Conservation (phyloP, 2,329 filamentous ascomycete species). For the Coniochaeta hoffmannii region DNA sequence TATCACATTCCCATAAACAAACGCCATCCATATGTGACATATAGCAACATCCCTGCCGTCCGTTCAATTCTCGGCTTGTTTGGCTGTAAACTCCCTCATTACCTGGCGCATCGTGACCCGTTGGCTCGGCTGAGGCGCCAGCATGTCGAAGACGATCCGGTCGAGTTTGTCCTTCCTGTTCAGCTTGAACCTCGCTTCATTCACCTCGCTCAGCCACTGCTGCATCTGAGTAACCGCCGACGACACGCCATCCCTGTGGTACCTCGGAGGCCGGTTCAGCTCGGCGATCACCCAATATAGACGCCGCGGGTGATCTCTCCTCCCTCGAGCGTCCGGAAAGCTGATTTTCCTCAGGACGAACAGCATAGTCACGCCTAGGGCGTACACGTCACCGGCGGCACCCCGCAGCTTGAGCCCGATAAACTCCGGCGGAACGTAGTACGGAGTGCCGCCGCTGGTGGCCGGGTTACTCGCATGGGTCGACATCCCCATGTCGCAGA, state of each 20-base stretch:
- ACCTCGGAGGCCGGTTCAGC: conserved; percentile 32
- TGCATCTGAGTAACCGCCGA: conserved; percentile 46
- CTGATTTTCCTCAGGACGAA: conserved; percentile 49
- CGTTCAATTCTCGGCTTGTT: conserved; percentile 16
- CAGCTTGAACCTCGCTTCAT: conserved; percentile 37
- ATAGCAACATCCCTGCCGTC: neutral
- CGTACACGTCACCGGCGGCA: conserved; percentile 51
- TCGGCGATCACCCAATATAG: conserved; percentile 54
- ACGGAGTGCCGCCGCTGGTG: conserved; percentile 49
- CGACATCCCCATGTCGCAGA: conserved; percentile 54
- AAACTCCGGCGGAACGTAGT: conserved; percentile 56
- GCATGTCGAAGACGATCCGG: conserved; percentile 45
- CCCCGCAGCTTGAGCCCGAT: conserved; percentile 47
- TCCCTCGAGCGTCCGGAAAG: conserved; percentile 45
- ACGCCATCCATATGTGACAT: neutral
- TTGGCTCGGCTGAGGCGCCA: conserved; percentile 41
- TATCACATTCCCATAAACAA: neutral
- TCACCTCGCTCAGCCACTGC: conserved; percentile 47
- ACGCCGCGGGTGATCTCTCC: conserved; percentile 38
- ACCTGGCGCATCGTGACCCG: conserved; percentile 48
- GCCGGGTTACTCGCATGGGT: conserved; percentile 37
- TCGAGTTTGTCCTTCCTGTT: conserved; percentile 41
- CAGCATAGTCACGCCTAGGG: conserved; percentile 52
- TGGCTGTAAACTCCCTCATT: conserved; percentile 31
- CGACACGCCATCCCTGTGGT: conserved; percentile 10